These are phyloP conservation scores for Phytopythium delawarense DNA, from an alignment of 352 stramenopile species.

Conservation along the genomic window DNA sequence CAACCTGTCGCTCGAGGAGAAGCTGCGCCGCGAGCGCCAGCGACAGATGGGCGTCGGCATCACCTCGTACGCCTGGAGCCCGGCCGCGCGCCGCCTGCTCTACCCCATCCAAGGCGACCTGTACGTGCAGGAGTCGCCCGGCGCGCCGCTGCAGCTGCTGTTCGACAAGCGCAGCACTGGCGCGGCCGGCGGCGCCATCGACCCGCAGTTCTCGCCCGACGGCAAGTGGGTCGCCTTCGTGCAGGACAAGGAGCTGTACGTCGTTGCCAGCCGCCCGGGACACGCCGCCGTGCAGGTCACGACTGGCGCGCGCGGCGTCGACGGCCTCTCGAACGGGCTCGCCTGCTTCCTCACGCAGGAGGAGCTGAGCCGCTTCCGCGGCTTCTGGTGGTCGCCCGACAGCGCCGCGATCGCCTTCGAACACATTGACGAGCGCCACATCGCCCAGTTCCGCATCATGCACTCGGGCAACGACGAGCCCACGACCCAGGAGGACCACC, in stretches of 20 bases:
- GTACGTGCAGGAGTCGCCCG: slow-evolving; percentile 89
- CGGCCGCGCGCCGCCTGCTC: slow-evolving; percentile 68
- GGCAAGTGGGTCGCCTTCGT: slow-evolving; percentile 93
- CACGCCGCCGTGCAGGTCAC: slow-evolving; percentile 69
- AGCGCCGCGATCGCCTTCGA: slow-evolving; percentile 85
- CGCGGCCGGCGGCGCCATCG: slow-evolving; percentile 79
- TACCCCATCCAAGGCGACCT: slow-evolving; percentile 92
- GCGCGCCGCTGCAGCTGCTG: slow-evolving; percentile 67
- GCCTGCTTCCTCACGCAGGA: slow-evolving; percentile 98
- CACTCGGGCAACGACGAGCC: slow-evolving; percentile 82
- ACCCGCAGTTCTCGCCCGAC: slow-evolving; percentile 93
- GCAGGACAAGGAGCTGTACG: slow-evolving; percentile 92
- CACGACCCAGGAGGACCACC: slow-evolving; percentile 78
- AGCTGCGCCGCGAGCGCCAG: slow-evolving; percentile 88
- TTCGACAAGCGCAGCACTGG: slow-evolving; percentile 85
- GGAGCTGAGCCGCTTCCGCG: slow-evolving; percentile 95
- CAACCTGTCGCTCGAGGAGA: slow-evolving; percentile 88
- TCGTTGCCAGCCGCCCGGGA: slow-evolving; percentile 61
- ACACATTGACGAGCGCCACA: slow-evolving; percentile 91
- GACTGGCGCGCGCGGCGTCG: slow-evolving; percentile 55
- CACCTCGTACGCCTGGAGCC: slow-evolving; percentile 88
- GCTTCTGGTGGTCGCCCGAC: slow-evolving; percentile 96
- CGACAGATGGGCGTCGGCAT: slow-evolving; percentile 91
- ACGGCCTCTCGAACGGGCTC: slow-evolving; percentile 88
- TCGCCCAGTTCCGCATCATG: slow-evolving; percentile 94